Conservation (phyloP, 2,329 filamentous ascomycete species). For the Microcera coccophila region DNA sequence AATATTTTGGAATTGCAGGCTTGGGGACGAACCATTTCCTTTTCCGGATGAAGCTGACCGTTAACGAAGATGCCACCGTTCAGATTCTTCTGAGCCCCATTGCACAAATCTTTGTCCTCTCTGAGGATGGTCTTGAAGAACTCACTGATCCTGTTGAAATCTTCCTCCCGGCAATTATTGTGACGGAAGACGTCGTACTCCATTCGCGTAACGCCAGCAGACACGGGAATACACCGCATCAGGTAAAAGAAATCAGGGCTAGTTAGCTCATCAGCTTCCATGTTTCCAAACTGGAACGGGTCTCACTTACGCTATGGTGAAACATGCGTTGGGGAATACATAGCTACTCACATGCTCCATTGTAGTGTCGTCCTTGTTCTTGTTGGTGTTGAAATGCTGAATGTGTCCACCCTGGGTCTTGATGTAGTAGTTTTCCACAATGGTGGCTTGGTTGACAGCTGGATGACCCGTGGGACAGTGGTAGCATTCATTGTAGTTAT, state of each 20-base stretch:
- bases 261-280: not conserved
- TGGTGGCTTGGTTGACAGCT: conserved; percentile 49
- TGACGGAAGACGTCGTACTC: conserved; percentile 52
- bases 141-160: conserved; percentile 52
- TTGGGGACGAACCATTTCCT: conserved; percentile 40
- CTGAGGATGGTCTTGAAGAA: conserved; percentile 60
- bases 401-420: conserved; percentile 46
- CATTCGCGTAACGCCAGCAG: conserved; percentile 8
- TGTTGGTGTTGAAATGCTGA: conserved; percentile 45
- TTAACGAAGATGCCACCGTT: conserved; percentile 58
- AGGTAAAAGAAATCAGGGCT: conserved; percentile 51
- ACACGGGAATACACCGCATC: conserved; percentile 54
- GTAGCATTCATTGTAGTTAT: conserved; percentile 63
- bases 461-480: conserved; percentile 58
- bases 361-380: conserved; percentile 45
- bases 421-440: conserved; percentile 51
- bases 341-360: conserved; percentile 36
- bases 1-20: too few relatives aligned
- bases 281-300: too few relatives aligned
- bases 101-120: conserved; percentile 61
- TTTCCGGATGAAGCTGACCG: conserved; percentile 55
- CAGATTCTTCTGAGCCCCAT: conserved; percentile 56
- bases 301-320: conserved; percentile 43
- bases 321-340: conserved; percentile 46
- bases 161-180: conserved; percentile 51